Evolutionary conservation across 1,284 basidiomycete species (phyloP).

Genomic region (Pisolithus thermaeus): DNA sequence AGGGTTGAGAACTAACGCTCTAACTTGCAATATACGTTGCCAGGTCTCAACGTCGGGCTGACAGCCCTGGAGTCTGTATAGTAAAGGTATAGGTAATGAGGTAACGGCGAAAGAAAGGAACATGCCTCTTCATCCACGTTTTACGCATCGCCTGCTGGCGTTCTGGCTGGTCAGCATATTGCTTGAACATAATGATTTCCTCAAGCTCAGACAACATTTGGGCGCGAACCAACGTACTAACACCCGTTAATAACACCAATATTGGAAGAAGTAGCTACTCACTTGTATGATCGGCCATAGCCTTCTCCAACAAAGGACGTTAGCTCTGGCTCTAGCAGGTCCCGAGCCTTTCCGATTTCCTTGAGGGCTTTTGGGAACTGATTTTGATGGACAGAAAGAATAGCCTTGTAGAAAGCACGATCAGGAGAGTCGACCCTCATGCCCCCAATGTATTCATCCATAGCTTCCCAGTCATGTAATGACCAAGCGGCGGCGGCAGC

Average conservation of each 20-base stretch:
- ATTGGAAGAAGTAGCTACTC: slow-evolving; percentile 24
- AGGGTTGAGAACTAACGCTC: slow-evolving; percentile 90
- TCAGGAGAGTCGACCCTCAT: slow-evolving; percentile 96
- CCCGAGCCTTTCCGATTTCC: slow-evolving; percentile 94
- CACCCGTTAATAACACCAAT: slow-evolving; percentile 10
- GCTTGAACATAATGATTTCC: slow-evolving; percentile 96
- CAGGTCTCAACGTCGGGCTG: slow-evolving; percentile 99
- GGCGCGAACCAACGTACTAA: slow-evolving; percentile 90
- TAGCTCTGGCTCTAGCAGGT: slow-evolving; percentile 88
- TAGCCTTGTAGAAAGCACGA: slow-evolving; percentile 93
- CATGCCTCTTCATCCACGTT: slow-evolving; percentile 92
- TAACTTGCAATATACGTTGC: slow-evolving; percentile 96
- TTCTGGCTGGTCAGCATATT: slow-evolving; percentile 90
- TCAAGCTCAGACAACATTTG: slow-evolving; percentile 99
- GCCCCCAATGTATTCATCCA: slow-evolving; percentile 95
- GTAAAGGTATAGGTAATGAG: neutral
- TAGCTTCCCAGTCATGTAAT: slow-evolving; percentile 93
- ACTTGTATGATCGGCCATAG: slow-evolving; percentile 96
- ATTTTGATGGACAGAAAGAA: slow-evolving; percentile 93
- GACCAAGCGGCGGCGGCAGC: slow-evolving; percentile 98
- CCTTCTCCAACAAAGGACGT: slow-evolving; percentile 93
- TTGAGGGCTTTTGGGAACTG: slow-evolving; percentile 88
- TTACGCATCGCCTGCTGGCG: slow-evolving; percentile 81
- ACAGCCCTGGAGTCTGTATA: slow-evolving; percentile 80
- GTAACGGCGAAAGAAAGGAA: neutral